phyloP scores from a whole-genome alignment of 352 stramenopile genomes.

The Globisporangium camurandrum region DNA sequence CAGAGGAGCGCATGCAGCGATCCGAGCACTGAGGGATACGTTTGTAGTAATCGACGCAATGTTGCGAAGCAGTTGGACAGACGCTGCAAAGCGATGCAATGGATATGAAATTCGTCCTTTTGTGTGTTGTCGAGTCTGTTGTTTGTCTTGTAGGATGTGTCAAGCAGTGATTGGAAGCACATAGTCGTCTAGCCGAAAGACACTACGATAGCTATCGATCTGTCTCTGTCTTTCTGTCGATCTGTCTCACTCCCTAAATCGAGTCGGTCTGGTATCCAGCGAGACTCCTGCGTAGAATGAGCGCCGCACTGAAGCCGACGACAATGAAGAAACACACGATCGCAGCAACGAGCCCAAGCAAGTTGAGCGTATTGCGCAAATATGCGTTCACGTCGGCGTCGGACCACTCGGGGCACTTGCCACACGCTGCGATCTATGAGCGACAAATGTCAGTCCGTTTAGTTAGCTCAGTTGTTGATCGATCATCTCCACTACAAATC shows the following conservation, averaged over 20 bases:
- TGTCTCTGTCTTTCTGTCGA: neutral
- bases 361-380: slow-evolving; percentile 46
- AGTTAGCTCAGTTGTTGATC: no score
- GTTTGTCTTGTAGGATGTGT: no score
- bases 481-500: neutral
- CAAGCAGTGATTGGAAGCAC: no score
- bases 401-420: slow-evolving; percentile 77
- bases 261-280: slow-evolving; percentile 82
- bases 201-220: neutral
- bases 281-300: slow-evolving; percentile 69
- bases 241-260: slow-evolving; percentile 25
- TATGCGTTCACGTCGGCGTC: slow-evolving; percentile 57
- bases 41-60: no score
- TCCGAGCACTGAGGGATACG: no score
- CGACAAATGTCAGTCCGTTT: neutral
- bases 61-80: no score
- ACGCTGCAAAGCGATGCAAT: slow-evolving; percentile 11
- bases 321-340: slow-evolving; percentile 76
- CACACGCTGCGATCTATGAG: slow-evolving; percentile 53
- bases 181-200: no score
- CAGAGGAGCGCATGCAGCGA: slow-evolving; percentile 43
- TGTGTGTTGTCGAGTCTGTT: no score
- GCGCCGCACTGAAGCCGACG: slow-evolving; percentile 52
- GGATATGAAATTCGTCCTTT: slow-evolving; percentile 16
- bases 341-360: slow-evolving; percentile 55